A percentile compares a stretch with the other conserved stretches of the same genome.
Evolutionary conservation across 805 yeast species (phyloP).

Genomic region (Torulaspora indica): DNA sequence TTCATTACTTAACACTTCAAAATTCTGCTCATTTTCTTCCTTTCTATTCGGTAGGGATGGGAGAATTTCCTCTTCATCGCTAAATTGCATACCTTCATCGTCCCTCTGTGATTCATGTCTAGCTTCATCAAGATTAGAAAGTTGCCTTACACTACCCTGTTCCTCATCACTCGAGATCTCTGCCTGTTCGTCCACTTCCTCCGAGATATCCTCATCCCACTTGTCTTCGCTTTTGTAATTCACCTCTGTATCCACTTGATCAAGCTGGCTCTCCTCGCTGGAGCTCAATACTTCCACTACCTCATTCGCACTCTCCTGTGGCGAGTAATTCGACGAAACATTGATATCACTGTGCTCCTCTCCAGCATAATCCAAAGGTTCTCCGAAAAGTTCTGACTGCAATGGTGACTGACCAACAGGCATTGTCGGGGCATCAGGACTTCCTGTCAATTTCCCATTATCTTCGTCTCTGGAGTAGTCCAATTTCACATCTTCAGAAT

Average conservation of each 20-base stretch:
- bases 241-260: background rate
- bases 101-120: background rate
- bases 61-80: background rate
- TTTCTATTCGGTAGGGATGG: background rate
- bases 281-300: background rate
- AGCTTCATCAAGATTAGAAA: background rate
- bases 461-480: background rate
- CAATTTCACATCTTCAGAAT: conserved; percentile 5
- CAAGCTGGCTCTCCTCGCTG: background rate
- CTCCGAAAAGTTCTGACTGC: background rate
- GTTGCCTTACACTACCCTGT: background rate
- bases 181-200: conserved; percentile 3
- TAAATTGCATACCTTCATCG: background rate
- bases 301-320: background rate
- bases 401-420: background rate
- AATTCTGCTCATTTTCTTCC: background rate
- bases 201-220: background rate
- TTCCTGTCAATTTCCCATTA: background rate
- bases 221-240: conserved; percentile 1
- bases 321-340: background rate
- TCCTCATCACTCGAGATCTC: background rate
- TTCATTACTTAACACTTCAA: background rate
- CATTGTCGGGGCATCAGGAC: background rate
- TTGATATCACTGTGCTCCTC: background rate
- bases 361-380: background rate